Evolutionary conservation across 1,284 basidiomycete species (phyloP), one percentile per base, ranked within the genome.

Genomic region (Hemileia vastatrix): DNA sequence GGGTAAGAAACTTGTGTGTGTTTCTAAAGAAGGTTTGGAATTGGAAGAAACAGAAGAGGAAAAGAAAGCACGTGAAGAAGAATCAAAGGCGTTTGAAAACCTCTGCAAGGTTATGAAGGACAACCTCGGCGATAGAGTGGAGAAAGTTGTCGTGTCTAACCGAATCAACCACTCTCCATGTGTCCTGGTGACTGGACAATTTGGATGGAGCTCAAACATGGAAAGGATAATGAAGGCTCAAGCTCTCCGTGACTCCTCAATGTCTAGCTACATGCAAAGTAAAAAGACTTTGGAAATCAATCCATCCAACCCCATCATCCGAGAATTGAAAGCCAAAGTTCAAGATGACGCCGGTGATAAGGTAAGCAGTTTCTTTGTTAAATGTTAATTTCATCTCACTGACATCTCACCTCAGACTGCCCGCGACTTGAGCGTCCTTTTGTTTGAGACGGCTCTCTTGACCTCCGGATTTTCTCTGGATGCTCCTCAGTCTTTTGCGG

Each of bases 181-280:
- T 76, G 90, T 95, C 47, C 86, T 95, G 74, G 94, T 97, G 76
- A 97, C 95, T 68, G 94, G 93, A 67, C 92, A 96, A 78, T 98
- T 96, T 78, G 93, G 94, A 66, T 98, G 95, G 95, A 96, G 92
- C 52, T 92, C 93, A 68, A 97, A 97, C 84, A 96, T 97, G 93
- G 86, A 96, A 80, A 88, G 94, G 78, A 96, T 98, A 83, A 98
- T 98, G 95, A 96, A 96, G 81, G 93, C 94, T 15, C 95, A 98
- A 80, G 94, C 94, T 52, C 87, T 97, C 65, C 90, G 94, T 72
- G 94, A 98, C 78, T 92, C 93, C 23, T 93, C 90, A 66, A 96
- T 98, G 94, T 96, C 92, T 32, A 93, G 90, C 52, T 97, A 97
- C 84, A 69, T 69, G 68, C 88, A 89, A 36, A 89, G 86, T 68